Percentiles rank a stretch among this genome's conserved stretches.
phyloP scores from a whole-genome alignment of 2,329 filamentous ascomycete species.

The Cytospora mali region DNA sequence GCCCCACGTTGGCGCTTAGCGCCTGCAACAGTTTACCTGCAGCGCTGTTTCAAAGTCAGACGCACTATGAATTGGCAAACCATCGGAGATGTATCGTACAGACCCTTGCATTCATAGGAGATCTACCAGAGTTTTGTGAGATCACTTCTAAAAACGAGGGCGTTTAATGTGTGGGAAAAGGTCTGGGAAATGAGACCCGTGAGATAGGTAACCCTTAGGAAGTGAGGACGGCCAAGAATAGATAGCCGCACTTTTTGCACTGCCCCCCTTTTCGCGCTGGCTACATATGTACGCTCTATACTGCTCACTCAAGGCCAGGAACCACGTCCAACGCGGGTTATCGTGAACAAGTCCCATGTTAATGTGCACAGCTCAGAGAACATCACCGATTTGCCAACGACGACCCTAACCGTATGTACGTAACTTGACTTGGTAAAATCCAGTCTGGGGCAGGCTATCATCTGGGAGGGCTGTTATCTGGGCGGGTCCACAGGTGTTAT shows the following conservation, averaged over 20 bases:
- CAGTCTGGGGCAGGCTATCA: too few relatives aligned
- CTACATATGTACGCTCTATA: too few relatives aligned
- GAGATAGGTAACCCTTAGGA: neutral
- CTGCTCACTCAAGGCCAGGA: too few relatives aligned
- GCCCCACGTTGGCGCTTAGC: conserved; percentile 12
- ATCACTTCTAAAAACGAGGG: neutral
- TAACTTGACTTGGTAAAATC: too few relatives aligned
- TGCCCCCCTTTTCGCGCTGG: conserved; percentile 5
- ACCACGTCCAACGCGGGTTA: too few relatives aligned
- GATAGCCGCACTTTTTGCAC: neutral
- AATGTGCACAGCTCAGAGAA: too few relatives aligned
- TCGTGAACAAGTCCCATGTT: too few relatives aligned
- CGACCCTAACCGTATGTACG: too few relatives aligned
- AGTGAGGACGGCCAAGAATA: neutral
- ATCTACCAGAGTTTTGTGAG: neutral
- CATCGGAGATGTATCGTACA: neutral
- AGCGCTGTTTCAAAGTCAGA: neutral
- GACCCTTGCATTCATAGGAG: neutral
- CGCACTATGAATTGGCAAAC: neutral
- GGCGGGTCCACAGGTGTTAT: too few relatives aligned
- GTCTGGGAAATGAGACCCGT: neutral
- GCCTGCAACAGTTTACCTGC: neutral
- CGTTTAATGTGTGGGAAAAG: neutral
- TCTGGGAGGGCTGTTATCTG: too few relatives aligned
- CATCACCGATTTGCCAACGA: too few relatives aligned